Conservation (phyloP, 1,139 yeast species). For the Yamadazyma membranifaciens region DNA sequence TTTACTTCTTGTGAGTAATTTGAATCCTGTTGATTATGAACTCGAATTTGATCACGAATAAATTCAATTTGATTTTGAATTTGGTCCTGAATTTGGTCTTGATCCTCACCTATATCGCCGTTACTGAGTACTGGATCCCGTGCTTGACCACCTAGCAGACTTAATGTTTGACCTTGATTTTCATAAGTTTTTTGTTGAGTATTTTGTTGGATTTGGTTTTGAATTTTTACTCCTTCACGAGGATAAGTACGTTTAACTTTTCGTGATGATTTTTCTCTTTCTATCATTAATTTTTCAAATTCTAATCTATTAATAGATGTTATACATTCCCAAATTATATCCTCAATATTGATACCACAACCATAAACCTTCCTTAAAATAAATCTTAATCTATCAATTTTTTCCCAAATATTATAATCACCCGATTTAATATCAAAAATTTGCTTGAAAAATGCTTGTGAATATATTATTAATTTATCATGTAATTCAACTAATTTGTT, state of each 20-base stretch:
- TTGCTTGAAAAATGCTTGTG: constrained; percentile 11
- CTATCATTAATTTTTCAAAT: constrained; percentile 2
- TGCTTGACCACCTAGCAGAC: too few relatives aligned
- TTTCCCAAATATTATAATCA: constrained; percentile 13
- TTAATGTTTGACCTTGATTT: too few relatives aligned
- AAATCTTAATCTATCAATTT: constrained; percentile 27
- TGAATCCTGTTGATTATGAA: not conserved
- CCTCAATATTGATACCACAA: constrained; percentile 27
- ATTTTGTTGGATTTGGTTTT: not conserved
- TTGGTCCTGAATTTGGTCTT: not conserved
- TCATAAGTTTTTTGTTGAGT: not conserved
- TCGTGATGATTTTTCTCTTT: not conserved
- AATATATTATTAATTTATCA: constrained; percentile 12
- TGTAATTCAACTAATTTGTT: constrained; percentile 21
- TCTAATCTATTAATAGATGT: constrained; percentile 18
- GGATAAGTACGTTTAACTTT: too few relatives aligned
- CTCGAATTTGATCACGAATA: not conserved
- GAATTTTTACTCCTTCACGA: not conserved
- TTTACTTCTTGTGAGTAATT: not conserved
- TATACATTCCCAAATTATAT: constrained; percentile 20
- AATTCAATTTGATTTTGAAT: not conserved
- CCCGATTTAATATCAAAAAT: constrained; percentile 17
- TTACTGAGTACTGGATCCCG: too few relatives aligned
- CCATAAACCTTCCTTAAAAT: constrained; percentile 36
- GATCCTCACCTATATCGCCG: not conserved